Percentiles rank a stretch among this genome's conserved stretches.
Conservation (phyloP, 257 asterid genomes). For the Thymus mandschuricus region DNA sequence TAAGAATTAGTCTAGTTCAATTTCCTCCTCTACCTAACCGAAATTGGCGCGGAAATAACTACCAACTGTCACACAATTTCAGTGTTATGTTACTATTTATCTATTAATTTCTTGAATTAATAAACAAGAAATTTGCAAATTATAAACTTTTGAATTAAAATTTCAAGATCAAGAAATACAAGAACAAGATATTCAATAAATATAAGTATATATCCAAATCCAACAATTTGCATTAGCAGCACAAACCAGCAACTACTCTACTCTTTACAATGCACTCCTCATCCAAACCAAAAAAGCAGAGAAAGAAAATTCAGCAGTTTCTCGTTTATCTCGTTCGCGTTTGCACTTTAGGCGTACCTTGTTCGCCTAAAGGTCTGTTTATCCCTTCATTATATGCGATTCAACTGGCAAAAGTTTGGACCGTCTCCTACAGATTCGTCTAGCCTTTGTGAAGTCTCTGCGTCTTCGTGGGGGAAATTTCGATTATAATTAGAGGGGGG, state of each 20-base stretch:
- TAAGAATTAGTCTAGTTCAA: conserved; percentile 36
- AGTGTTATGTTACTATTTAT: too few species aligned
- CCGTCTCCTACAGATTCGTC: conserved; percentile 28
- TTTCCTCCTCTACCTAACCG: conserved; percentile 39
- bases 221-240: conserved; percentile 41
- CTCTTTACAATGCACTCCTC: conserved; percentile 50
- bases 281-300: conserved; percentile 24
- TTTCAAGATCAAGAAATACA: conserved; percentile 6
- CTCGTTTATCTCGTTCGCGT: conserved; percentile 5
- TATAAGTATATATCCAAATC: conserved; percentile 40
- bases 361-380: conserved; percentile 23
- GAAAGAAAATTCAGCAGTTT: conserved; percentile 26
- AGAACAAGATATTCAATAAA: conserved; percentile 20
- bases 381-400: conserved; percentile 1
- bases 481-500: conserved; percentile 26
- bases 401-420: conserved; percentile 28
- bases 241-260: conserved; percentile 35
- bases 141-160: neutral
- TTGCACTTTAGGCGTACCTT: conserved; percentile 18
- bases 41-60: conserved; percentile 27
- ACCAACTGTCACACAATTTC: conserved; percentile 4
- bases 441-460: conserved; percentile 19
- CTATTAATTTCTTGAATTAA: too few species aligned
- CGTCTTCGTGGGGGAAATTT: neutral
- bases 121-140: too few species aligned